Evolutionary conservation across 306 rosid genomes (phyloP).

Genomic region (Rosa persica): DNA sequence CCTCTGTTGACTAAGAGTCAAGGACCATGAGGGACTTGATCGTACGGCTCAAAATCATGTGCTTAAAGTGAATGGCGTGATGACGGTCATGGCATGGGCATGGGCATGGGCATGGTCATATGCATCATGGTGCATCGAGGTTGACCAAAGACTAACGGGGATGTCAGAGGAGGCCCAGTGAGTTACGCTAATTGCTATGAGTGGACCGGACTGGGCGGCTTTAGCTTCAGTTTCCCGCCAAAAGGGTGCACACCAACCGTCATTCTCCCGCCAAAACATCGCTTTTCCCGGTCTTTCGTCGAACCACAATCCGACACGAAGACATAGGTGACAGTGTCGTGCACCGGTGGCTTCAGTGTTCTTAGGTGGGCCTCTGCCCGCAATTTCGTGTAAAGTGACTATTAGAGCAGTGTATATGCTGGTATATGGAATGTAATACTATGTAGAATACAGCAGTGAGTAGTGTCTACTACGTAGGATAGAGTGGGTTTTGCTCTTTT

Average conservation of each 20-base stretch:
- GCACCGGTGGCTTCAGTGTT: background rate
- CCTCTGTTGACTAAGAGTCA: background rate
- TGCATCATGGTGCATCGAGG: background rate
- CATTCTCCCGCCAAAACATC: constrained; percentile 34
- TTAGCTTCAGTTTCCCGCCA: constrained; percentile 46
- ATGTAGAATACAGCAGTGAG: background rate
- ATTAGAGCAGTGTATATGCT: background rate
- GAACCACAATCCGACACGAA: constrained; percentile 4
- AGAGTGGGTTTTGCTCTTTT: background rate
- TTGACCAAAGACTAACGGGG: background rate
- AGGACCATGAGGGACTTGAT: background rate
- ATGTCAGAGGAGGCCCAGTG: constrained; percentile 16
- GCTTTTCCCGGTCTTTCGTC: background rate
- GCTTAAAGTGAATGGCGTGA: background rate
- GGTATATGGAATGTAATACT: background rate
- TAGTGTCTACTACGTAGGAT: background rate
- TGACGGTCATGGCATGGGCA: background rate
- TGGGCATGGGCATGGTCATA: background rate
- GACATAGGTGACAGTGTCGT: constrained; percentile 1
- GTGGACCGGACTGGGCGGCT: constrained; percentile 12
- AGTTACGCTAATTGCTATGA: constrained; percentile 27
- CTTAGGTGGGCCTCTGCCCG: background rate
- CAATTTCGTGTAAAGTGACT: background rate
- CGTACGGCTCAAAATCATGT: background rate
- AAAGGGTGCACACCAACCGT: constrained; percentile 21